Conservation (phyloP, 179 eudicot genomes). For the Beta corolliflora region DNA sequence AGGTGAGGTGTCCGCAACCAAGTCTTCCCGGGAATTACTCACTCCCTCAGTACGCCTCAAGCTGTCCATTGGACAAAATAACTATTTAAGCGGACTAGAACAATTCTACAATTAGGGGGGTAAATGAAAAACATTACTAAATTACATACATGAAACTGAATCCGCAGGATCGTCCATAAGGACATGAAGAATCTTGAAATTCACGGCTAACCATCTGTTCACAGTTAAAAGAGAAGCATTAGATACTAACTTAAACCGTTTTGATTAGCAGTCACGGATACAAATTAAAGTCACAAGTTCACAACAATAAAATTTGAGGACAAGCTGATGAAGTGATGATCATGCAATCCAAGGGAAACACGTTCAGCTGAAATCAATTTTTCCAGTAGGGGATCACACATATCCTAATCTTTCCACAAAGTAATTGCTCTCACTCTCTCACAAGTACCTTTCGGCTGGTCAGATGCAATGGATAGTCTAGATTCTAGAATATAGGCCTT, state of each 20-base stretch:
- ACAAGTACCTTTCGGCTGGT: not conserved
- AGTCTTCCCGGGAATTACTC: slow-evolving; percentile 16
- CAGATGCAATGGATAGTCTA: not conserved
- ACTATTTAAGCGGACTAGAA: not conserved
- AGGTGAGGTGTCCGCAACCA: slow-evolving; percentile 16
- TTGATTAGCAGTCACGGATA: not conserved
- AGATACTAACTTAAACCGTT: slow-evolving; percentile 16
- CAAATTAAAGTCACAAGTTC: too few relatives aligned
- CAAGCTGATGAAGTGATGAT: not conserved
- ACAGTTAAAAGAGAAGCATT: slow-evolving; percentile 24
- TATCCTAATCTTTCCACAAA: not conserved
- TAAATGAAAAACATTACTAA: slow-evolving; percentile 8
- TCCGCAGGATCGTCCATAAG: slow-evolving; percentile 22
- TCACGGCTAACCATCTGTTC: slow-evolving; percentile 31
- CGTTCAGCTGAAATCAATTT: not conserved
- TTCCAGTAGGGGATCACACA: not conserved
- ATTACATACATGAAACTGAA: slow-evolving; percentile 36
- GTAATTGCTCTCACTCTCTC: not conserved
- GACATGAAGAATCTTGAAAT: slow-evolving; percentile 22
- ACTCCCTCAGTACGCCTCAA: slow-evolving; percentile 9
- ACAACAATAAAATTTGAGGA: not conserved
- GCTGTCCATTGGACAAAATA: slow-evolving; percentile 23
- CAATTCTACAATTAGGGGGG: not conserved
- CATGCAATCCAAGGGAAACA: not conserved
- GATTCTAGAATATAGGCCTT: not conserved